Evolutionary conservation across 495 filamentous ascomycete species (phyloP).

Genomic region (Alectoria sarmentosa): DNA sequence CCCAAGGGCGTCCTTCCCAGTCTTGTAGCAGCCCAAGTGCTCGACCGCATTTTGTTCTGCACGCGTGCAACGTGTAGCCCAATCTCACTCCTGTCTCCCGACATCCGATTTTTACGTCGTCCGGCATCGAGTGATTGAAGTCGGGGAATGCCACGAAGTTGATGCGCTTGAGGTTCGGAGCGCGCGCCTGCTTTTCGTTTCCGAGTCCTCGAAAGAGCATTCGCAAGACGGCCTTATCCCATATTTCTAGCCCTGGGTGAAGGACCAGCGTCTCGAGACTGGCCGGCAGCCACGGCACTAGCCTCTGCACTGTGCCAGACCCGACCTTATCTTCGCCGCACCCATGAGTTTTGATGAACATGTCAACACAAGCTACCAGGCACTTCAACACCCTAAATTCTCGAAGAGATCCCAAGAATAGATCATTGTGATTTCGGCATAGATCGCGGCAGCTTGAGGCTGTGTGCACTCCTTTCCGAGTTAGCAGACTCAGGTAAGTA

Average conservation of each 20-base stretch:
- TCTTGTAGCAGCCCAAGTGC: neutral
- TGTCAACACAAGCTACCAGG: neutral
- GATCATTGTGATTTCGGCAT: neutral
- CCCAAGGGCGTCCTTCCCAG: neutral
- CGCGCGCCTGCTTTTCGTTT: neutral
- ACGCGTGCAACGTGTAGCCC: neutral
- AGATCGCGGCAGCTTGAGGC: no score
- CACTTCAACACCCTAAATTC: neutral
- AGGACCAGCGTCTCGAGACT: neutral
- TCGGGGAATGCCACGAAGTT: neutral
- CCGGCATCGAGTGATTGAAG: neutral
- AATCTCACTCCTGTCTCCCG: neutral
- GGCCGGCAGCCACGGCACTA: neutral
- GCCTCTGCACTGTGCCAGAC: neutral
- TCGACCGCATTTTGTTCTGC: neutral
- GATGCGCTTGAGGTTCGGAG: neutral
- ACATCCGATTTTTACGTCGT: neutral
- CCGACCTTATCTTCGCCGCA: no score
- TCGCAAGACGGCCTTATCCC: neutral
- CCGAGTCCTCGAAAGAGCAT: neutral
- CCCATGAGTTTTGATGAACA: neutral
- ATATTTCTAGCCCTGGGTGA: neutral
- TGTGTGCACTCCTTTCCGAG: neutral
- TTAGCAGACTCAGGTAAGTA: neutral
- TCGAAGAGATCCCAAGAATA: neutral